Percentiles rank a stretch among this genome's conserved stretches.
These are phyloP conservation scores for Podila clonocystis DNA, from an alignment of 192 early-diverging fungal species.

Conservation along the genomic window DNA sequence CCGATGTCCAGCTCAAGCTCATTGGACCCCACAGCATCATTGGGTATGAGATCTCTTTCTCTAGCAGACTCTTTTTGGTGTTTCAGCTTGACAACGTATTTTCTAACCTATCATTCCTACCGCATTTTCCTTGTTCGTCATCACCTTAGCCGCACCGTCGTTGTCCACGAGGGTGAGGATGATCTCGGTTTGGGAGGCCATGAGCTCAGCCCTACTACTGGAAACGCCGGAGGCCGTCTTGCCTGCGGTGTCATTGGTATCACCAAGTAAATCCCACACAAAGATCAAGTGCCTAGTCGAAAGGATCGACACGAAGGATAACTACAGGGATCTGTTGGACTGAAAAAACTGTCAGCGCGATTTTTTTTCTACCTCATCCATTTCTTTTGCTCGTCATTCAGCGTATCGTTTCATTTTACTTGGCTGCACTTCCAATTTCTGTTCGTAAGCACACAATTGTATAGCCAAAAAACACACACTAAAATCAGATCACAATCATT, in stretches of 20 bases:
- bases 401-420: no score
- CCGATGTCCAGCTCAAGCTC: slow-evolving; percentile 76
- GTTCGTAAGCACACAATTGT: no score
- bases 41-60: slow-evolving; percentile 57
- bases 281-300: no score
- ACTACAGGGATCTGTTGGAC: background rate
- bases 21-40: slow-evolving; percentile 80
- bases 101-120: background rate
- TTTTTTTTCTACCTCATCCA: slow-evolving; percentile 2
- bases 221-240: slow-evolving; percentile 87
- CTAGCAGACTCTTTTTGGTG: background rate
- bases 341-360: slow-evolving; percentile 39
- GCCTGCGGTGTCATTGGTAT: slow-evolving; percentile 94
- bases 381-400: background rate
- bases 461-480: no score
- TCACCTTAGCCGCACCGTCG: slow-evolving; percentile 72
- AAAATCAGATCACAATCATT: no score
- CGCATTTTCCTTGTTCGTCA: background rate
- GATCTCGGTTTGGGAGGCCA: slow-evolving; percentile 84
- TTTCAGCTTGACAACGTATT: background rate
- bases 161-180: slow-evolving; percentile 87
- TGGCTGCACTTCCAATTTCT: no score
- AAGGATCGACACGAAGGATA: background rate
- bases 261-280: slow-evolving; percentile 54
- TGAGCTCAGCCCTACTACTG: slow-evolving; percentile 79